Evolutionary conservation across 306 rosid species (phyloP), one percentile per base, ranked within the genome.

Genomic region (Corylus avellana): DNA sequence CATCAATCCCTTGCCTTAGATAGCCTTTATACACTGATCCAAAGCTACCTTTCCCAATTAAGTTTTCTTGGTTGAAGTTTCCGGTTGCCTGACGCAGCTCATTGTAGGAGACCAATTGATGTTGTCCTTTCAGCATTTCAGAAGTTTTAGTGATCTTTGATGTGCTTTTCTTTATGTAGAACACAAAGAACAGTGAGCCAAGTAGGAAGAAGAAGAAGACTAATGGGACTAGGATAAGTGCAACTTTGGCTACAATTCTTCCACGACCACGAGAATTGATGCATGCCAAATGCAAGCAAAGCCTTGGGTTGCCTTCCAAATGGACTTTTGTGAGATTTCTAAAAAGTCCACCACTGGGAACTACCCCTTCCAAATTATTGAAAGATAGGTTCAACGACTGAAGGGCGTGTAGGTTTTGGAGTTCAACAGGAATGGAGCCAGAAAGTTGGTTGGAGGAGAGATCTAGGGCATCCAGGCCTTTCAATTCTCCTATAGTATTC

Each of bases 401-500:
- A 27, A 93, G 90, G 57, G n/a, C 88, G 1, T 25, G 63, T 14
- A 90, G 81, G 1, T 81, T 72, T 84, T 84, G 85, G 54, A 89
- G 92, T 70, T 80, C 87, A 49, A 17, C 1, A 72, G 98, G 98
- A 81, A 93, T 89, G 53, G 85, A 58, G 35, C 96, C 96, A 12
- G 89, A 83, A 67, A 93, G 92, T 78, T 81, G 88, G 90, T 91
- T 93, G 53, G 90, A 87, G 63, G 94, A 93, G 1, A 93, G 84
- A 59, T 93, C 97, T 79, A 93, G 77, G 73, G 75, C 78, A 77
- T 77, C 92, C 51, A 93, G 82, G 20, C 87, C 94, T 89, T 48
- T 88, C 37, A 93, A 1, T 6, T 90, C 82, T 53, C 85, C 90
- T 54, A 93, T 44, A 73, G 37, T 5, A 46, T 56, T 61, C 4